Base-by-base conservation (phyloP, 306 rosid species). In the Cucurbita argyrosperma region DNA sequence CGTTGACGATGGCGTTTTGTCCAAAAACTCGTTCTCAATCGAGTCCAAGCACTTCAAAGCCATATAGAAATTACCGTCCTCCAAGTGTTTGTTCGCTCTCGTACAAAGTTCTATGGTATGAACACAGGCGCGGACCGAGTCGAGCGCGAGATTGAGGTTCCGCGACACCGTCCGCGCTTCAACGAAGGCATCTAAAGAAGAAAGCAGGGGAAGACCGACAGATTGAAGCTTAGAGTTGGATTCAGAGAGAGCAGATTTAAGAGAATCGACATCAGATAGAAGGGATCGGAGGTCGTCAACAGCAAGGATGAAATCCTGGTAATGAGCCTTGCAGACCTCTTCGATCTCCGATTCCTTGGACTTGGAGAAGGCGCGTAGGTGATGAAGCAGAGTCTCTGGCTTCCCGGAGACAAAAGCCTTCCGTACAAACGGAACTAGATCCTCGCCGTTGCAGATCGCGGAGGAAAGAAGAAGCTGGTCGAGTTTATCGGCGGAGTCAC, bases 211-310 rank as follows among this genome's bases (percentile, higher is more conserved):
- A 0, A 80, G 79, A 16, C 87, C 95, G 35, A 91, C 96, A 40
- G 91, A 77, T 71, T 95, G 99, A 13, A 95, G 97, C 81, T 79
- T 88, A 69, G 97, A 84, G 85, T 95, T 91, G 40, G 99, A 95
- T 19, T 89, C 97, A 26, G 78, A 91, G 71, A 95, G 97, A 3
- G 99, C 77, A 11, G 99, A 91, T 82, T 94, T 94, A 76, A 94
- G 96, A 0, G 89, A 88, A 10, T 94, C 99, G 59, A 94, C 99
- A 65, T 94, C 99, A 54, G 97, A 91, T 54, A 94, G 89, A 8
- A 94, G 99, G 1, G 99, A 94, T 88, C 94, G 96, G 76, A 94
- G 99, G 78, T 94, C 99, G 19, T 94, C 99, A 54, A 94, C 99
- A 60, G 99, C 99, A 35, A 91, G 90, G 81, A 94, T 94, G 88